Percentiles rank a stretch among this genome's conserved stretches.
These are phyloP conservation scores for Aegilops tauschii DNA, from an alignment of 176 grass and related monocot species.

Conservation along the genomic window DNA sequence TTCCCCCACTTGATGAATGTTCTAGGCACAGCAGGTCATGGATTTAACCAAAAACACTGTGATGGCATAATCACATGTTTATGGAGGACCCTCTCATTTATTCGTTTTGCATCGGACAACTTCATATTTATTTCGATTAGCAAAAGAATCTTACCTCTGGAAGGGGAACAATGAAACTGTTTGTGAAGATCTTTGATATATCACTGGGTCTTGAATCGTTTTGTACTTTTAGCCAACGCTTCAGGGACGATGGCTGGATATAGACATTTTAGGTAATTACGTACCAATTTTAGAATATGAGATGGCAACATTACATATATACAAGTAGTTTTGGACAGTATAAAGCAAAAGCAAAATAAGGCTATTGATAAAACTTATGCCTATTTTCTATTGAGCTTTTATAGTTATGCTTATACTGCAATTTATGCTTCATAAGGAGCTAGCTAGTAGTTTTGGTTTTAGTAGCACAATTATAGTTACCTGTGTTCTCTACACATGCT, in stretches of 20 bases:
- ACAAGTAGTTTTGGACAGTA: background rate
- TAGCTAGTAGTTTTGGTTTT: background rate
- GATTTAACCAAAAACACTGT: constrained; percentile 7
- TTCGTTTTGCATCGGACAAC: background rate
- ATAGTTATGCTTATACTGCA: background rate
- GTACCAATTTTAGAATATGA: background rate
- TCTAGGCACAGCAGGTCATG: background rate
- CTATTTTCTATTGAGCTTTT: background rate
- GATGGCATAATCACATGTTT: background rate
- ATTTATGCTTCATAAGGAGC: constrained; percentile 4
- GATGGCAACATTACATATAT: background rate
- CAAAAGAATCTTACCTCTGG: constrained; percentile 58
- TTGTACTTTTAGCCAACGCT: constrained; percentile 49
- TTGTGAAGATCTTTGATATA: constrained; percentile 76
- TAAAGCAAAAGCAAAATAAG: constrained; percentile 9
- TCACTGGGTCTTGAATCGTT: constrained; percentile 53
- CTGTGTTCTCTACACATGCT: background rate
- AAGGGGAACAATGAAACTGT: constrained; percentile 66
- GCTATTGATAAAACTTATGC: background rate
- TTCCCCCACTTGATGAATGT: background rate
- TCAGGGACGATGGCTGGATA: constrained; percentile 71
- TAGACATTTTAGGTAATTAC: constrained; percentile 33
- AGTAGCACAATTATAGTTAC: constrained; percentile 6
- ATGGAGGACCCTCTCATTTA: background rate
- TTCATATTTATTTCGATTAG: constrained; percentile 7